Evolutionary conservation across 495 filamentous ascomycete species (phyloP), one percentile per base, ranked within the genome.

Genomic region (Rusavskia elegans): DNA sequence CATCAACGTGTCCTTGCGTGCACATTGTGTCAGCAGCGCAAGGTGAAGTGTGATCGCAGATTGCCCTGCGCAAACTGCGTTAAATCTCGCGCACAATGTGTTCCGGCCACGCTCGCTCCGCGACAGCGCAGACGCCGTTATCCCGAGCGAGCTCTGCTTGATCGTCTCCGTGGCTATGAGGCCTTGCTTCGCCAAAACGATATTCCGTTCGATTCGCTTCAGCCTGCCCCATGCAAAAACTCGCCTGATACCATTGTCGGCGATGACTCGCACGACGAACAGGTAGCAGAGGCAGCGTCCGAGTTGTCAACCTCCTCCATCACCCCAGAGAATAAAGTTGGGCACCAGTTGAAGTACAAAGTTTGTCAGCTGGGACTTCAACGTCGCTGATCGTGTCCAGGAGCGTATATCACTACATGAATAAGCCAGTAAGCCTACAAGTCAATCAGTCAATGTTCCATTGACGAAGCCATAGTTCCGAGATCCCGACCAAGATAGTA

Each of bases 1-100:
- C 55, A 67, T 37, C 67, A 63, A 53, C 66, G 76, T 23, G 63
- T 73, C n/a, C 69, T 80, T n/a, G 71, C 77, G 3, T 80, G 77
- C 54, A 64, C 76, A 27, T 62, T 67, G 0, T 80, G 77, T 59
- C 72, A 78, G 56, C 74, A 77, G 55, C 74, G 76, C 41, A 81
- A 80, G 51, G 64, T 80, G 30, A 76, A 71, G 51, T 81, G 76
- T 63, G 25, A 46, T 44, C 75, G 74, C 45, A 67, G 65, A 16
- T 74, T 71, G 52, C 78, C 76, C 13, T 82, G 78, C 59, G 50
- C 62, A 3, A 71, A 75, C 51, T 81, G 78, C 54, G 45, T 66
- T 25, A 70, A 60, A 39, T 49, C 63, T 21, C 38, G 58, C 9
- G 60, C 56, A 27, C 62, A 71, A 52, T 81, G 78, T 57, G 68